A percentile compares a stretch with the other conserved stretches of the same genome.
These are phyloP conservation scores for Cenchrus purpureus DNA, from an alignment of 176 grass and related monocot genomes.

Conservation along the genomic window DNA sequence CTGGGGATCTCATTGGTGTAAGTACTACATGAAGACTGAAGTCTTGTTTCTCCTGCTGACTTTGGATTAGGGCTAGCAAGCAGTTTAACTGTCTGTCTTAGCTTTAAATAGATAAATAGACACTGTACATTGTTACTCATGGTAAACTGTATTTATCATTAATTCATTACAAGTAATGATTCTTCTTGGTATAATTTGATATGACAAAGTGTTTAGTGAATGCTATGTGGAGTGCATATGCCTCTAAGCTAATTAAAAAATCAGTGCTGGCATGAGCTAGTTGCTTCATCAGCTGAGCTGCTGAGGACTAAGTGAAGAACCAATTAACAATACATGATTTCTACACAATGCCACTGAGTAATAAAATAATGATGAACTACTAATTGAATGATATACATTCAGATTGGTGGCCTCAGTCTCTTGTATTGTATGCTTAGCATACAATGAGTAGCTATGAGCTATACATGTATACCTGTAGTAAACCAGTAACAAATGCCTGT, in stretches of 20 bases:
- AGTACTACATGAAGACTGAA: slow-evolving; percentile 47
- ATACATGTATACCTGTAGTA: slow-evolving; percentile 37
- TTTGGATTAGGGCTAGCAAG: slow-evolving; percentile 34
- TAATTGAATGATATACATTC: slow-evolving; percentile 28
- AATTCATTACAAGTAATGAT: slow-evolving; percentile 15
- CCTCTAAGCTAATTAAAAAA: background rate
- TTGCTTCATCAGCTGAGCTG: background rate
- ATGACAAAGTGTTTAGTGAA: background rate
- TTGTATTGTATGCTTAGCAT: slow-evolving; percentile 42
- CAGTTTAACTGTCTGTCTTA: slow-evolving; percentile 31
- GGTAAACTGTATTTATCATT: slow-evolving; percentile 27
- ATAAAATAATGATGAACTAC: background rate
- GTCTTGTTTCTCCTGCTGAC: slow-evolving; percentile 45
- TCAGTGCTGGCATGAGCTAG: slow-evolving; percentile 1
- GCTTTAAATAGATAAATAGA: slow-evolving; percentile 32
- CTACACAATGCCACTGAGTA: slow-evolving; percentile 5
- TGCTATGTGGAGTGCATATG: background rate
- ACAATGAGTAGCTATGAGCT: slow-evolving; percentile 29
- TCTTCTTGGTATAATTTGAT: slow-evolving; percentile 41
- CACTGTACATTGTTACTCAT: slow-evolving; percentile 40
- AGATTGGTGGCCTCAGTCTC: slow-evolving; percentile 25
- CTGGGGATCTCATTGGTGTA: slow-evolving; percentile 34
- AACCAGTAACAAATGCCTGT: slow-evolving; percentile 24
- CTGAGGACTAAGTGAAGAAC: background rate
- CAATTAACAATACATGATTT: slow-evolving; percentile 2